These are phyloP conservation scores for Pestalotiopsis sp. DNA, from an alignment of 2,329 filamentous ascomycete genomes.

Conservation along the genomic window DNA sequence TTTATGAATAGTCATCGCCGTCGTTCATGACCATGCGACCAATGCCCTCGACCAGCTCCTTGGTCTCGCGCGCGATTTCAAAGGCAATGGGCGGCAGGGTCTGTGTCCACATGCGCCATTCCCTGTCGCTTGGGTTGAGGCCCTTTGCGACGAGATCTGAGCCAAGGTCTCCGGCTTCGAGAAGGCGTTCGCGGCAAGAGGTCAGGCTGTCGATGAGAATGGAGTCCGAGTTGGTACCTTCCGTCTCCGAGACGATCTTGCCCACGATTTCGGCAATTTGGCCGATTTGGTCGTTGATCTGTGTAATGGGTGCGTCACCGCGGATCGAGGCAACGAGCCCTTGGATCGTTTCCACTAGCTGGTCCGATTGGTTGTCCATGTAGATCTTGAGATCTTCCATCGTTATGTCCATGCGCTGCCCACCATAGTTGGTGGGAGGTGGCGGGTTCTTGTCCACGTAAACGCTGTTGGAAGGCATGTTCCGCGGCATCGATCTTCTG, in stretches of 20 bases:
- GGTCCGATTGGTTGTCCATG: slow-evolving; percentile 80
- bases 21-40: slow-evolving; percentile 39
- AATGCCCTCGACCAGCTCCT: slow-evolving; percentile 65
- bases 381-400: slow-evolving; percentile 67
- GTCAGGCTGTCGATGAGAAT: slow-evolving; percentile 60
- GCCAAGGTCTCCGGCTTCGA: slow-evolving; percentile 65
- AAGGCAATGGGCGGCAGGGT: slow-evolving; percentile 84
- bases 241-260: slow-evolving; percentile 69
- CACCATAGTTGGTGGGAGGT: slow-evolving; percentile 42
- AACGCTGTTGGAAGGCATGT: slow-evolving; percentile 33
- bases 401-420: slow-evolving; percentile 38
- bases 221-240: slow-evolving; percentile 55
- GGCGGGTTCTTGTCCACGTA: slow-evolving; percentile 37
- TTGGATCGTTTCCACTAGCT: slow-evolving; percentile 79
- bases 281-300: slow-evolving; percentile 70
- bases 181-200: slow-evolving; percentile 65
- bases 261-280: slow-evolving; percentile 72
- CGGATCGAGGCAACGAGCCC: slow-evolving; percentile 76
- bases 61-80: slow-evolving; percentile 80
- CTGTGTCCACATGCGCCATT: slow-evolving; percentile 68
- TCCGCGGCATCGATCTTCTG: slow-evolving; percentile 11
- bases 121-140: slow-evolving; percentile 52
- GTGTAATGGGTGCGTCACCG: slow-evolving; percentile 61
- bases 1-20: slow-evolving; percentile 51
- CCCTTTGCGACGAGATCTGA: slow-evolving; percentile 58